Conservation (phyloP, 306 rosid genomes). For the Quercus rubra region DNA sequence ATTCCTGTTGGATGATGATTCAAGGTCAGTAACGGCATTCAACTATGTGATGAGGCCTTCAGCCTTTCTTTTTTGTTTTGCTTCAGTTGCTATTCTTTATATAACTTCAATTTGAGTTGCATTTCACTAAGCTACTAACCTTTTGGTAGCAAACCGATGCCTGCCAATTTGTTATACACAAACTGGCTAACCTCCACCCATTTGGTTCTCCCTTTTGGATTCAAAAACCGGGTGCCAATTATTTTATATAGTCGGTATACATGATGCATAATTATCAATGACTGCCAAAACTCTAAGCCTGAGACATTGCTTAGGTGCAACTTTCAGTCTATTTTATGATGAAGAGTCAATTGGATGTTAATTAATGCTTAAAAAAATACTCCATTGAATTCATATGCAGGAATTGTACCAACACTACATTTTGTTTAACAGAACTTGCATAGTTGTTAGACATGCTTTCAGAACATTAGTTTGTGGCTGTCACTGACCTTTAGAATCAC, state of each 20-base stretch:
- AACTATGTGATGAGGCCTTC: background rate
- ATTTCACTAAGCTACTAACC: background rate
- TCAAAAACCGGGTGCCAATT: background rate
- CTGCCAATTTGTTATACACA: background rate
- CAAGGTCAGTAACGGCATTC: conserved; percentile 39
- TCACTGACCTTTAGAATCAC: conserved; percentile 14
- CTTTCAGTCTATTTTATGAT: too few species aligned
- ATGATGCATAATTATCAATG: conserved; percentile 1
- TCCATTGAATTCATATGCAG: too few species aligned
- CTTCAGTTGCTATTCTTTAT: background rate
- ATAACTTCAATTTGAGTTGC: background rate
- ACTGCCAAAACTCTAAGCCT: conserved; percentile 8
- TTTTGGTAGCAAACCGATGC: background rate
- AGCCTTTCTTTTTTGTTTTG: background rate
- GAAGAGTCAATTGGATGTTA: too few species aligned
- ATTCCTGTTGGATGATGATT: conserved; percentile 61
- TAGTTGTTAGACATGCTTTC: background rate
- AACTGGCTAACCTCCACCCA: background rate
- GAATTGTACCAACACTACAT: too few species aligned
- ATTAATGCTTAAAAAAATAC: too few species aligned
- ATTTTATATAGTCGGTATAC: background rate
- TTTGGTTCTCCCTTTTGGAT: background rate
- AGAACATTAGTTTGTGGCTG: background rate
- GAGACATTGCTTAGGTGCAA: background rate
- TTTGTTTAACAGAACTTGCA: too few species aligned